Base-by-base conservation (phyloP, 2,329 filamentous ascomycete genomes). In the Leptographium procerum region DNA sequence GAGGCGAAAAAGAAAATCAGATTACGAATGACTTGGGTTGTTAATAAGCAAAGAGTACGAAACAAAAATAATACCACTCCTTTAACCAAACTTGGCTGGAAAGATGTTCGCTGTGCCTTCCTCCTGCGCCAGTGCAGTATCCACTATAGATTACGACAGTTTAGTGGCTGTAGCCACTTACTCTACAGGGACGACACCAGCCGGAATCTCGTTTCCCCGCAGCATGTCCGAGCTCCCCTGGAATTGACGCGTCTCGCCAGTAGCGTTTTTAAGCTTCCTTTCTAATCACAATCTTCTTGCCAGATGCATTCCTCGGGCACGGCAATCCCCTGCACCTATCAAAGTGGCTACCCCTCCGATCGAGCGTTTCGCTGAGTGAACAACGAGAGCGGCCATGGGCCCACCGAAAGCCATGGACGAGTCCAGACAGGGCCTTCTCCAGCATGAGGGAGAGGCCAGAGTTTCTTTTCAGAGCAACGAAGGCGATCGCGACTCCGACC, bases 401-500 rank as follows among this genome's bases (percentile, higher is more conserved):
- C 47, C 26, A 50, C 47, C 28, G 28, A 50, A 43, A 4, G 47
- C 47, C 14, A 50, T 50, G 47, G 28, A 50, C 28, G 24, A 50
- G 47, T 50, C 47, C 47, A 29, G 28, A 22, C 51, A 53, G 31
- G 51, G 51, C 33, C 31, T 36, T 16, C 31, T 29, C 24, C 51
- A 53, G 6, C 51, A 13, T 29, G 31, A 33, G 51, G n/a, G 51
- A 29, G 26, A 43, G 51, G 22, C 51, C 33, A 31, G 16, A 19
- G n/a, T 19, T 29, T 29, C 26, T 52, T 28, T 9, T 59, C 57
- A 62, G 43, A n/a, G 48, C 1, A 29, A 51, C 28, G 65, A 68
- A 43, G 61, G 63, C 55, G 62, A 64, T 22, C 50, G 59, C 55
- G 69, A 71, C n/a, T 65, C 66, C 31, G 66, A 69, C 60, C 56